phyloP scores from a whole-genome alignment of 148 eudicot genomes.

The Diospyros lotus region DNA sequence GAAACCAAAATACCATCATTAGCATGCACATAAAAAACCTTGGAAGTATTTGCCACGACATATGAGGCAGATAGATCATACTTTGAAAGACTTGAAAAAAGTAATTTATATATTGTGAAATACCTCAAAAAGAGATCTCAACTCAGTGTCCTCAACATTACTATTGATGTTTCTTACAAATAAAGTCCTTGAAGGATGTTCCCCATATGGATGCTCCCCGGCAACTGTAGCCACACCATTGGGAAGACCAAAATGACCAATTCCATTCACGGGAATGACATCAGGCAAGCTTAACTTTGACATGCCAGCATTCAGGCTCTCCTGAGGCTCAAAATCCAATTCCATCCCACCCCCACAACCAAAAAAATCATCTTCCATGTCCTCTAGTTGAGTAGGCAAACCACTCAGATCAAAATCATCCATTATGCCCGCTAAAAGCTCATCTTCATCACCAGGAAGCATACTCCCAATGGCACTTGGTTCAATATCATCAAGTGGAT shows the following conservation, averaged over 20 bases:
- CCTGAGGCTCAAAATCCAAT: slow-evolving; percentile 40
- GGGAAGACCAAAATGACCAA: slow-evolving; percentile 26
- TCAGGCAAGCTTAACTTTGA: slow-evolving; percentile 30
- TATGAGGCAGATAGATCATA: neutral
- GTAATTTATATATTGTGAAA: neutral
- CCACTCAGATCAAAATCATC: slow-evolving; percentile 50
- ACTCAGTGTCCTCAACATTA: slow-evolving; percentile 53
- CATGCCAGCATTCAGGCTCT: slow-evolving; percentile 24
- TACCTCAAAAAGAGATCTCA: slow-evolving; percentile 54
- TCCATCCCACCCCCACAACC: slow-evolving; percentile 60
- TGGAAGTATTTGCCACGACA: neutral
- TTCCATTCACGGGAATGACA: slow-evolving; percentile 30
- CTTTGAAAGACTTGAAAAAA: neutral
- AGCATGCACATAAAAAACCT: neutral
- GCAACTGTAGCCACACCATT: slow-evolving; percentile 38
- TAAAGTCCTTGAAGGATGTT: slow-evolving; percentile 61
- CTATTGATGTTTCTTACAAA: slow-evolving; percentile 57
- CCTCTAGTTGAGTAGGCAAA: slow-evolving; percentile 54
- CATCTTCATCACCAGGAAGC: slow-evolving; percentile 55
- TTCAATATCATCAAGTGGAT: slow-evolving; percentile 30
- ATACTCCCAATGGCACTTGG: slow-evolving; percentile 30
- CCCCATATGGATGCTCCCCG: slow-evolving; percentile 64
- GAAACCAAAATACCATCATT: slow-evolving; percentile 1
- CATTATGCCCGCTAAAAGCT: slow-evolving; percentile 48
- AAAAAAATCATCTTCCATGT: slow-evolving; percentile 54